Evolutionary conservation across 139 green algal genomes (phyloP), one percentile per base, ranked within the genome.

Genomic region (Nannochloris sp.): DNA sequence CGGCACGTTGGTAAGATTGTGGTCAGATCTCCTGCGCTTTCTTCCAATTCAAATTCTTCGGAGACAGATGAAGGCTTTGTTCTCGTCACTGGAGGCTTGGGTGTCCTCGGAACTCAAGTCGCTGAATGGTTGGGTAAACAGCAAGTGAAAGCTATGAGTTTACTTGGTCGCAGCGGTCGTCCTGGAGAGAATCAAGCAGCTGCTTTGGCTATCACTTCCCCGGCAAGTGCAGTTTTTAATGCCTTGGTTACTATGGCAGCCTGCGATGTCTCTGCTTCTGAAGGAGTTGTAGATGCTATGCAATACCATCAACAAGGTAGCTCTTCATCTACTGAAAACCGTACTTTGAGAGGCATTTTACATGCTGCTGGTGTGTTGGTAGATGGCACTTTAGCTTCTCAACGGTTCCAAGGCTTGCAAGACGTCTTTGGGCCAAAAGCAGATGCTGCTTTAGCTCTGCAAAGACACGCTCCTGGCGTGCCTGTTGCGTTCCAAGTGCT

Each of bases 1-100:
- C 70, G 78, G 0, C 86, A 93, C 57, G 78, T 95, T 32, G 89
- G 89, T 73, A 95, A 95, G 73, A 78, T 95, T 30, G 83, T 95
- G 30, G 81, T 89, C 70, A 84, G 69, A 55, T 89, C 45, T 30
- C 44, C 70, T 6, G 39, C 39, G 0, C 6, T 72, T 37, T 29
- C 44, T 46, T n/a, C n/a, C n/a, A 13, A 39, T 25, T 13, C 30
- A 60, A 37, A 61, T 38, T 53, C 38, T 27, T 27, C 34, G 25
- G 19, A 9, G 8, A 42, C 19, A 32, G 19, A 37, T 25, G 23
- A 65, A 33, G 55, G 44, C 13, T 12, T 39, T 53, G 33, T 72
- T 24, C 19, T 57, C 10, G 32, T 83, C 30, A 67, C 75, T 31
- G 78, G 78, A 6, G 78, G 78, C 15, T n/a, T 75, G 13, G 78